Percentiles rank a stretch among this genome's conserved stretches.
phyloP scores from a whole-genome alignment of 345 rosid genomes.

The Arabis hirsuta region DNA sequence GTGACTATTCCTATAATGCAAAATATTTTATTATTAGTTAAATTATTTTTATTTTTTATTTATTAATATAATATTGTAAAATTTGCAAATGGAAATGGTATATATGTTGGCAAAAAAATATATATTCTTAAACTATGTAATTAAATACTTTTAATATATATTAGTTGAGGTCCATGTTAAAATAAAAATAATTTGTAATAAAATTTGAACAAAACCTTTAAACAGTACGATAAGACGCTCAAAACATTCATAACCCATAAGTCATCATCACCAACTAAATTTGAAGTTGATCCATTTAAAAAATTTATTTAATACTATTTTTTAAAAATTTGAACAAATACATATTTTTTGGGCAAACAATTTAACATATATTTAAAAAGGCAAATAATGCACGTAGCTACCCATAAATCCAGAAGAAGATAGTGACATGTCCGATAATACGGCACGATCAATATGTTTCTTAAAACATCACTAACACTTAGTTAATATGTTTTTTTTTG shows the following conservation, averaged over 20 bases:
- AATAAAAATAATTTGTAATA: not conserved
- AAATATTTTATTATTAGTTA: no score
- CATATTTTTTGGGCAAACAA: not conserved
- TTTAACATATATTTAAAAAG: not conserved
- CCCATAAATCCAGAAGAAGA: constrained; percentile 44
- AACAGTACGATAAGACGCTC: constrained; percentile 8
- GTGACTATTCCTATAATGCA: no score
- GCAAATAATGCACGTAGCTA: constrained; percentile 42
- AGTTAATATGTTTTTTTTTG: not conserved
- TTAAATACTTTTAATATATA: not conserved
- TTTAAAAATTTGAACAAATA: constrained; percentile 15
- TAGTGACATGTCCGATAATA: constrained; percentile 38
- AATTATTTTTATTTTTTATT: no score
- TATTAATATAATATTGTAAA: no score
- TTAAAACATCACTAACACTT: constrained; percentile 36
- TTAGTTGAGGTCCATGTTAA: not conserved
- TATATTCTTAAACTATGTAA: no score
- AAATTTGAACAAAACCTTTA: not conserved
- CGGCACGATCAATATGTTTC: constrained; percentile 36
- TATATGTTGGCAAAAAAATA: no score
- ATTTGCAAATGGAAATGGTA: no score
- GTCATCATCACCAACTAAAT: constrained; percentile 21
- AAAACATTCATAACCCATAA: not conserved
- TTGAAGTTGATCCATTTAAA: constrained; percentile 12
- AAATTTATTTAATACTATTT: not conserved